Evolutionary conservation across 805 yeast species (phyloP).

Genomic region (Starmerella stellata): DNA sequence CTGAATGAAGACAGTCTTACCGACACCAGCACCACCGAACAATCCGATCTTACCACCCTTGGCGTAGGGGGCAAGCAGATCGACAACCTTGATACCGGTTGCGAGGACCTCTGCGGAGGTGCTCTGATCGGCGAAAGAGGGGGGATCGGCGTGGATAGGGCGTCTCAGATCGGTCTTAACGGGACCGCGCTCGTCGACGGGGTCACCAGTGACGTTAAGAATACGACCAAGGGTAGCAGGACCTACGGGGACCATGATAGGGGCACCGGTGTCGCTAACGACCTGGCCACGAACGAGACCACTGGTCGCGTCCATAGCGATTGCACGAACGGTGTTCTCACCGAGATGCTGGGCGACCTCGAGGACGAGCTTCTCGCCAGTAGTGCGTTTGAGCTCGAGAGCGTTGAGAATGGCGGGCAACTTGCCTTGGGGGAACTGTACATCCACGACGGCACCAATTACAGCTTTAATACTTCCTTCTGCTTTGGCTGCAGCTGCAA

Average conservation of each 20-base stretch:
- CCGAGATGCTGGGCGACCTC: slow-evolving; percentile 99
- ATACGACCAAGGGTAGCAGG: slow-evolving; percentile 98
- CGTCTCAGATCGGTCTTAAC: slow-evolving; percentile 77
- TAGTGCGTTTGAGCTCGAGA: slow-evolving; percentile 59
- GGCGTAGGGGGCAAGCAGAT: slow-evolving; percentile 96
- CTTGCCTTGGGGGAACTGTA: slow-evolving; percentile 93
- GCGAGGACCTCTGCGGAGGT: slow-evolving; percentile 95
- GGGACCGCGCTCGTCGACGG: slow-evolving; percentile 99
- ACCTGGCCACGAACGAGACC: slow-evolving; percentile 96
- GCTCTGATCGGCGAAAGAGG: slow-evolving; percentile 88
- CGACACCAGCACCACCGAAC: slow-evolving; percentile 99
- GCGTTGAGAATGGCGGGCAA: slow-evolving; percentile 97
- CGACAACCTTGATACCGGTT: slow-evolving; percentile 99
- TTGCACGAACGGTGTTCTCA: slow-evolving; percentile 99
- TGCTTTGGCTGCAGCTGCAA: slow-evolving; percentile 15
- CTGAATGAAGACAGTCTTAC: slow-evolving; percentile 98
- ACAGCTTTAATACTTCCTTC: slow-evolving; percentile 18
- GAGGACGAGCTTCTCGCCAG: slow-evolving; percentile 61
- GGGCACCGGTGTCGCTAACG: slow-evolving; percentile 91
- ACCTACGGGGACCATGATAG: slow-evolving; percentile 98
- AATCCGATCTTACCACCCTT: slow-evolving; percentile 99
- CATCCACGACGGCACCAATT: slow-evolving; percentile 32
- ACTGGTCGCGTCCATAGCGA: slow-evolving; percentile 99
- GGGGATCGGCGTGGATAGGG: slow-evolving; percentile 99
- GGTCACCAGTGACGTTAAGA: slow-evolving; percentile 94